Evolutionary conservation across 2,329 filamentous ascomycete genomes (phyloP).

Genomic region (Aspergillus calidoustus): DNA sequence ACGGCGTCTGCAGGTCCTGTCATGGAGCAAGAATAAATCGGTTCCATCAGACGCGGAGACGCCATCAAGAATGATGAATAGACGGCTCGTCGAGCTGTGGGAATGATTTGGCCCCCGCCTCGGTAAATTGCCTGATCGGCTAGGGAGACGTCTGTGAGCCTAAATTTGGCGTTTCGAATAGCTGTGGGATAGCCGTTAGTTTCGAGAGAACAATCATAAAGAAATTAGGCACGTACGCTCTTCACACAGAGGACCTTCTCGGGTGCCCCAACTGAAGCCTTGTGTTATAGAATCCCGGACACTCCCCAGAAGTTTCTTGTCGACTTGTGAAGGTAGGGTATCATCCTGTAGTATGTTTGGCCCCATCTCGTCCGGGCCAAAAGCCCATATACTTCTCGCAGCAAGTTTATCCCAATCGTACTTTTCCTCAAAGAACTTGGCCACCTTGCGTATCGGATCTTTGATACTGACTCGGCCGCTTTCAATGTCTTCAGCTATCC

Average conservation of each 20-base stretch:
- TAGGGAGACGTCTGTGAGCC: conserved; percentile 86
- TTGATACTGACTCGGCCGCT: conserved; percentile 86
- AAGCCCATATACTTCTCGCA: conserved; percentile 95
- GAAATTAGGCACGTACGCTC: conserved; percentile 61
- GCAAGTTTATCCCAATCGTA: conserved; percentile 97
- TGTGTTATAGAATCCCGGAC: conserved; percentile 93
- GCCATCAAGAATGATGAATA: conserved; percentile 98
- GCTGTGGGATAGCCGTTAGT: conserved; percentile 54
- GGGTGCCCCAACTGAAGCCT: conserved; percentile 94
- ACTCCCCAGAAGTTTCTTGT: conserved; percentile 84
- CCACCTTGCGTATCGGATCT: conserved; percentile 88
- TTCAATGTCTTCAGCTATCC: conserved; percentile 94
- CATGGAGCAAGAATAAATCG: conserved; percentile 90
- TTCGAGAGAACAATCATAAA: background rate
- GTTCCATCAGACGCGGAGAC: conserved; percentile 94
- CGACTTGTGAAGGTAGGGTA: conserved; percentile 89
- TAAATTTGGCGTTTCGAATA: conserved; percentile 97
- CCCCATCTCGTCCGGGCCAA: conserved; percentile 91
- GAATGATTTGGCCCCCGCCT: conserved; percentile 96
- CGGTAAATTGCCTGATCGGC: conserved; percentile 91
- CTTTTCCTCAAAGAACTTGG: conserved; percentile 95
- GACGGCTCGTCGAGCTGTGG: conserved; percentile 87
- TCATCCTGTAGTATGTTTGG: conserved; percentile 97
- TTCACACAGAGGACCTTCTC: conserved; percentile 96
- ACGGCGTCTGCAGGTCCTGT: conserved; percentile 90